Base-by-base conservation (phyloP, 2,329 filamentous ascomycete species). In the Colletotrichum truncatum region DNA sequence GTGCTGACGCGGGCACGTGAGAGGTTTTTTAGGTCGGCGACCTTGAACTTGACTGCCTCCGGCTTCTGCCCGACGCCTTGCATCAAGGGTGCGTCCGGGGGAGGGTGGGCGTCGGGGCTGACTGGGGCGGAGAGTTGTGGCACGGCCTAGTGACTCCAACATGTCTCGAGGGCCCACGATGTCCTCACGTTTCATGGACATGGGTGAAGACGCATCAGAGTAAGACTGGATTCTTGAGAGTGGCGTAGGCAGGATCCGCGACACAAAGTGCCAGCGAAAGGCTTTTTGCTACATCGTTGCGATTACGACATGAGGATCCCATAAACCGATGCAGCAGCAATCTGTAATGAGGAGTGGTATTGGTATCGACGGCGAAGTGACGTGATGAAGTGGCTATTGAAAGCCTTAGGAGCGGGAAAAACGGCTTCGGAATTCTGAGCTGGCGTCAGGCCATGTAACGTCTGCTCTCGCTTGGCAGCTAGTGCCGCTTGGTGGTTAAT, bases 101-200 rank as follows among this genome's bases (percentile, higher is more conserved):
- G 12, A 32, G 34, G 39, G 60, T 32, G 36, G 45, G 36, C 5
- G n/a, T 39, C 51, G 43, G 21, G 54, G 61, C 39, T 38, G 4
- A 46, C 41, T 45, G 23, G 30, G 41, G 51, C 41, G 32, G 26
- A 46, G 39, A 49, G 38, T 39, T 48, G 62, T 46, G 48, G 41
- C 39, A 34, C 57, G 58, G 60, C n/a, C 34, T 28, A 36, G 14
- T 39, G 32, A 49, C 45, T 36, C 41, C 28, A 43, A 28, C 14
- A 21, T 36, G 57, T 36, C 62, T 52, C 57, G 14, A 51, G 43
- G n/a, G 57, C 58, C 23, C 28, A 49, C 49, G 57, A 62, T 49
- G 57, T 36, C n/a, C 57, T 55, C 39, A 48, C 43, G 23, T 25
- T 36, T 14, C 49, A 16, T 23, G 34, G 43, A 62, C 57, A 62